phyloP scores from a whole-genome alignment of 73 alveolate genomes.

The Paramecium tetraurelia region DNA sequence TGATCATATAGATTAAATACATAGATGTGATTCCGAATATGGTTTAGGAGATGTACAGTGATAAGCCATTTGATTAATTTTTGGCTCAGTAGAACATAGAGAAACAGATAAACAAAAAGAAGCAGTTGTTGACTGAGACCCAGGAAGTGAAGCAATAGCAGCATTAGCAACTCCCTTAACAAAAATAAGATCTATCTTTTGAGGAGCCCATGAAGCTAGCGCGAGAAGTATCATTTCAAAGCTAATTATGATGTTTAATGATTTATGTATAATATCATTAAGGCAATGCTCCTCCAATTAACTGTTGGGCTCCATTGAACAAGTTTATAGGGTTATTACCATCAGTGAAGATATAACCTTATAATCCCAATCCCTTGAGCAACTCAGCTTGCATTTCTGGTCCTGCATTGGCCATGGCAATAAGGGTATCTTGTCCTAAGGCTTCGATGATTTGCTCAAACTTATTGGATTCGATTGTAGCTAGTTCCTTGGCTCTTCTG shows the following conservation, averaged over 20 bases:
- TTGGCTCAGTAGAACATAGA: conserved; percentile 9
- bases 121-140: neutral
- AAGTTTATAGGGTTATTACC: conserved; percentile 74
- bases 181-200: neutral
- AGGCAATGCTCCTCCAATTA: neutral
- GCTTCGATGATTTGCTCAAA: conserved; percentile 74
- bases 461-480: conserved; percentile 73
- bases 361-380: conserved; percentile 75
- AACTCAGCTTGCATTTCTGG: conserved; percentile 74
- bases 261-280: conserved; percentile 19
- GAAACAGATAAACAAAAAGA: neutral
- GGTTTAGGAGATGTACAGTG: conserved; percentile 51
- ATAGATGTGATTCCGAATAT: conserved; percentile 37
- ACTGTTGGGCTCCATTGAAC: conserved; percentile 73
- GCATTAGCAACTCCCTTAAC: neutral
- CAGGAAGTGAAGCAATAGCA: neutral
- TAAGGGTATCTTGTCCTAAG: conserved; percentile 78
- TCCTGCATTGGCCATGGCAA: conserved; percentile 71
- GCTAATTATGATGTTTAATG: neutral
- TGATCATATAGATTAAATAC: neutral
- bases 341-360: conserved; percentile 72
- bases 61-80: conserved; percentile 47
- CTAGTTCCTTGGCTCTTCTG: conserved; percentile 66
- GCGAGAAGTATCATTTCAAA: neutral
- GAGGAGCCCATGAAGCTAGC: neutral